phyloP scores from a whole-genome alignment of 1,284 basidiomycete species.

The Calocybe gambosa region DNA sequence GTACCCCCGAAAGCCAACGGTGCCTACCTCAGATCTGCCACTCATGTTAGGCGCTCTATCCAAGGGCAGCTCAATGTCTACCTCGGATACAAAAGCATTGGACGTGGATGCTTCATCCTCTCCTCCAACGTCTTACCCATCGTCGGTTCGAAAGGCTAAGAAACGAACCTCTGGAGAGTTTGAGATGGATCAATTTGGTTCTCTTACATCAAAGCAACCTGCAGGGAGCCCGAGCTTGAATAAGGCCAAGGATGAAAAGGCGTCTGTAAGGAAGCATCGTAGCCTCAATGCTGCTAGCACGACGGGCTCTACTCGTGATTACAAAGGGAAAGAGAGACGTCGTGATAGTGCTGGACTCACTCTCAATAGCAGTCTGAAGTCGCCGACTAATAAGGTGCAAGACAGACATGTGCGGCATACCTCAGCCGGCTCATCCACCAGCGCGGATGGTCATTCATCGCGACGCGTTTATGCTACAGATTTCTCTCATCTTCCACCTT shows the following conservation, averaged over 20 bases:
- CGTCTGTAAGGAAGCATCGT: conserved; percentile 59
- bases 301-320: conserved; percentile 33
- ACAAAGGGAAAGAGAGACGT: conserved; percentile 54
- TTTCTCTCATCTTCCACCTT: conserved; percentile 84
- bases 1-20: conserved; percentile 60
- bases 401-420: conserved; percentile 59
- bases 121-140: conserved; percentile 58
- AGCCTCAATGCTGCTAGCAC: conserved; percentile 57
- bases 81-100: conserved; percentile 1
- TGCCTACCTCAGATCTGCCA: conserved; percentile 29
- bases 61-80: conserved; percentile 1
- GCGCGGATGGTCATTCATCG: conserved; percentile 42
- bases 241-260: conserved; percentile 46
- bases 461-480: conserved; percentile 66
- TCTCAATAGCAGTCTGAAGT: conserved; percentile 36
- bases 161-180: conserved; percentile 81
- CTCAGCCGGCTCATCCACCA: conserved; percentile 61
- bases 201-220: conserved; percentile 52
- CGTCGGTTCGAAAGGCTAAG: conserved; percentile 50
- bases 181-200: conserved; percentile 65
- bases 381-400: conserved; percentile 26
- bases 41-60: conserved; percentile 17
- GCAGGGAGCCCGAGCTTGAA: conserved; percentile 25
- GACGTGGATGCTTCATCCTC: conserved; percentile 28
- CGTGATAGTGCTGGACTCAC: conserved; percentile 55